Percentiles rank a stretch among this genome's conserved stretches.
phyloP scores from a whole-genome alignment of 305 asterid species.

The Solanum hybrid region DNA sequence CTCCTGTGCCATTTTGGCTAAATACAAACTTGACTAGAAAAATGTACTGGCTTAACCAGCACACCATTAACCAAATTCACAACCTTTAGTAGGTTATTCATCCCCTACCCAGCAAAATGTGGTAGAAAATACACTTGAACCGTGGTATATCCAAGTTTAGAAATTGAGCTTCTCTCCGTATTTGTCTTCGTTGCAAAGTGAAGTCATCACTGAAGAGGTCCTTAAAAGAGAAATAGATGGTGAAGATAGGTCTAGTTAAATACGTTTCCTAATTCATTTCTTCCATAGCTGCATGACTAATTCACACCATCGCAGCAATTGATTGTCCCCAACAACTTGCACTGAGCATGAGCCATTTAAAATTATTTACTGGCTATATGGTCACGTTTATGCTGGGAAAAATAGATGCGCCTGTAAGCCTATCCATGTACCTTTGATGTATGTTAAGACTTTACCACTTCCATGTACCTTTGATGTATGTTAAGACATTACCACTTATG shows the following conservation, averaged over 20 bases:
- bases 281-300: neutral
- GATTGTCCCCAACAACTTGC: neutral
- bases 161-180: neutral
- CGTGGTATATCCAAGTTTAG: neutral
- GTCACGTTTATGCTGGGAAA: too few species aligned
- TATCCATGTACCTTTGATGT: neutral
- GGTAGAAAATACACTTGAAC: neutral
- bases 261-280: neutral
- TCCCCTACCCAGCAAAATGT: neutral
- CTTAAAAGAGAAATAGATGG: neutral
- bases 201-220: neutral
- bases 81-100: neutral
- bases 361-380: neutral
- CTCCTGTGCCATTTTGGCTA: neutral
- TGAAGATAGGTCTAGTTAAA: neutral
- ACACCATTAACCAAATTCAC: neutral
- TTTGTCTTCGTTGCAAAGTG: neutral
- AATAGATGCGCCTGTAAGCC: neutral
- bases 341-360: neutral
- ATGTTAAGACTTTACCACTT: neutral
- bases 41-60: neutral
- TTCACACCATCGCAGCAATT: neutral
- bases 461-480: neutral
- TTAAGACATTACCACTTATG: neutral
- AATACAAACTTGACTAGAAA: neutral